These are phyloP conservation scores for Nemania sp. DNA, from an alignment of 2,329 filamentous ascomycete species.

Conservation along the genomic window DNA sequence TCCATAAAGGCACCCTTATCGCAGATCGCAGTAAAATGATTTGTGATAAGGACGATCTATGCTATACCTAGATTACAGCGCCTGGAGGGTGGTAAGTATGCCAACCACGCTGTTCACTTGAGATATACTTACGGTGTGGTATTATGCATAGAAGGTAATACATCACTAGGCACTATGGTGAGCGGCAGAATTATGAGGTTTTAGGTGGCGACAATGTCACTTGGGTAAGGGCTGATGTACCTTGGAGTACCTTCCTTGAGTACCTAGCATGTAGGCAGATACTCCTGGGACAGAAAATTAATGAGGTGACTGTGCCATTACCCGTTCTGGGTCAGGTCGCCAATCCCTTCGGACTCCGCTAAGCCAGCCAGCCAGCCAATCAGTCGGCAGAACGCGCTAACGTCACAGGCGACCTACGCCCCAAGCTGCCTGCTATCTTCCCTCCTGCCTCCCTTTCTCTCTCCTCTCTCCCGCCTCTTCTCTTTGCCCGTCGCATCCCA, in stretches of 20 bases:
- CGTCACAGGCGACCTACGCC: conserved; percentile 17
- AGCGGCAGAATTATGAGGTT: background rate
- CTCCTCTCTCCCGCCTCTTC: conserved; percentile 31
- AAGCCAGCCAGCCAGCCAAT: conserved; percentile 28
- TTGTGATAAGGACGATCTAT: conserved; percentile 6
- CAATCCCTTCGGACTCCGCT: conserved; percentile 38
- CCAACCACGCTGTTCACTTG: background rate
- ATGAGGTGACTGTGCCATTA: conserved; percentile 18
- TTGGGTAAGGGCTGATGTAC: background rate
- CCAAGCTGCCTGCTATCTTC: conserved; percentile 28
- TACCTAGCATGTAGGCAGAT: no score
- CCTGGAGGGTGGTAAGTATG: background rate
- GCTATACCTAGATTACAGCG: background rate
- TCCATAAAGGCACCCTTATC: background rate
- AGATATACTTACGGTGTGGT: background rate
- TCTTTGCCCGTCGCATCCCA: conserved; percentile 35
- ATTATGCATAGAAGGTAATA: background rate
- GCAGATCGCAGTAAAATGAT: background rate
- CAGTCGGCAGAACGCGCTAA: conserved; percentile 21
- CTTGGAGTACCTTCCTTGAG: background rate
- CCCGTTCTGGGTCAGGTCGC: conserved; percentile 22
- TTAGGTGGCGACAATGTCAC: background rate
- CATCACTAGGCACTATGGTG: background rate
- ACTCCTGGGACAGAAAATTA: conserved; percentile 1
- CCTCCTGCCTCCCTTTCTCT: conserved; percentile 26